A percentile compares a stretch with the other conserved stretches of the same genome.
Conservation (phyloP, 2,329 filamentous ascomycete species). For the Esteya vermicola region DNA sequence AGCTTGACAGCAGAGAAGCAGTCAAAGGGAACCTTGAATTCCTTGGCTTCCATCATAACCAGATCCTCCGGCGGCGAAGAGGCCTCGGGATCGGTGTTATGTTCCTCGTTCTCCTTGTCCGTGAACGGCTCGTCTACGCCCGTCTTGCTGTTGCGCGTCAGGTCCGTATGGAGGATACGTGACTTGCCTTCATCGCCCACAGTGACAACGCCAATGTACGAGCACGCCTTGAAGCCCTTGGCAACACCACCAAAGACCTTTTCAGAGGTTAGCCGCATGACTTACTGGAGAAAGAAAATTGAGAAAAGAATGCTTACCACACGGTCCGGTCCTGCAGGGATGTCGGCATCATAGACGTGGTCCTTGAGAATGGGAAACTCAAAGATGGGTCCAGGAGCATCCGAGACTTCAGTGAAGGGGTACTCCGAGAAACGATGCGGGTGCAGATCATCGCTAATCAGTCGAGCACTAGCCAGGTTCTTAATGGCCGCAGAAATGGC, state of each 20-base stretch:
- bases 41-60: no score
- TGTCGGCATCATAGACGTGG: constrained; percentile 5
- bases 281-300: neutral
- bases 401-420: neutral
- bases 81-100: no score
- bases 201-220: constrained; percentile 5
- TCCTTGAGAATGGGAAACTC: constrained; percentile 8
- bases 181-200: neutral
- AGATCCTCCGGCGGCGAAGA: no score
- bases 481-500: no score
- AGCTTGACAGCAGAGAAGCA: no score
- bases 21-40: no score
- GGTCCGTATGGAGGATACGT: constrained; percentile 3
- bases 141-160: constrained; percentile 4
- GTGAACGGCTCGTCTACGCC: neutral
- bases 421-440: no score
- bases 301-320: constrained; percentile 2
- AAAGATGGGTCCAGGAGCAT: constrained; percentile 7
- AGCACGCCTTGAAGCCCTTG: constrained; percentile 8
- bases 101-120: no score
- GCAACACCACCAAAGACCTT: constrained; percentile 9
- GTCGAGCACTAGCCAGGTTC: no score
- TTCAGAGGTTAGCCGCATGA: neutral
- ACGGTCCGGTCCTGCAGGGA: constrained; percentile 4
- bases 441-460: no score